Base-by-base conservation (phyloP, 2,329 filamentous ascomycete genomes). In the Mollisia scopiformis region DNA sequence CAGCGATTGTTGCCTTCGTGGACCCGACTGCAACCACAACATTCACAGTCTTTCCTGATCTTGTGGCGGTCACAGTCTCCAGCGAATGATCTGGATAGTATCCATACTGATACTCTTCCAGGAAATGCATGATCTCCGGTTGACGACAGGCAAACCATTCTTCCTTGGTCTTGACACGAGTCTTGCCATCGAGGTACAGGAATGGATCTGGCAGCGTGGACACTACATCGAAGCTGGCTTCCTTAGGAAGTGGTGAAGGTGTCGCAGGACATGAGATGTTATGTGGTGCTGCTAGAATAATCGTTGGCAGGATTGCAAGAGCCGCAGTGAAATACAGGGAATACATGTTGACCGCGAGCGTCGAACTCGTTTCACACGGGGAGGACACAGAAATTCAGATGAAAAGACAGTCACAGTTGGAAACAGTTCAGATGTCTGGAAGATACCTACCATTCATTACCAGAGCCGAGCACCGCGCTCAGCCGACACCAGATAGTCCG, bases 51-150 rank as follows among this genome's bases (percentile, higher is more conserved):
- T 74, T 79, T 1, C 80, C 79, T 60, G 74, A 79, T 25, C 79
- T 75, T 14, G 79, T 80, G 4, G 79, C 79, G 13, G 76, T 76
- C 7, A 82, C 79, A 3, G 74, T 81, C 60, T 82, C 80, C 33
- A 73, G 71, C 3, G 73, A 71, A 62, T 80, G 80, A 65, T 83
- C 79, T 0, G 80, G 80, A 66, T 82, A 82, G 69, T 79, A 81
- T 8, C 80, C 80, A 64, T 75, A 82, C 70, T 82, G 80, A 70
- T 82, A 82, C 62, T 82, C 77, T 63, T 82, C 79, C 21, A 83
- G 72, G 65, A 82, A 68, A 61, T 77, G 73, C 39, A 82, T n/a
- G 55, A 83, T 79, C 71, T 82, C 80, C 0, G 80, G 80, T 66
- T 79, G 79, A 3, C 79, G 78, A 67, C 80, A 83, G 47, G 73